Base-by-base conservation (phyloP, 345 rosid species). In the Citrus mangshanensis region DNA sequence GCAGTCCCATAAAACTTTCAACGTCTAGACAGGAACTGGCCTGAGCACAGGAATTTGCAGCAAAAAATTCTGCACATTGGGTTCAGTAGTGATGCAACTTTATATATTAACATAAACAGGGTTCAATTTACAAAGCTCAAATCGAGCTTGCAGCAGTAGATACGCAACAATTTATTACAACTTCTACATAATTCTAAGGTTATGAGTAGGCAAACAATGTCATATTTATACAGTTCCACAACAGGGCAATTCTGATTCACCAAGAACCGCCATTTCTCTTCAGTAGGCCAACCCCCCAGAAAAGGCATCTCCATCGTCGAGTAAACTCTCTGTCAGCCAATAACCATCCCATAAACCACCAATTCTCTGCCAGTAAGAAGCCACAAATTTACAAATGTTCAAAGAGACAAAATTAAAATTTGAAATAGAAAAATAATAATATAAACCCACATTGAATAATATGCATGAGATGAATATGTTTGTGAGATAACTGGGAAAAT, bases 331-430 rank as follows among this genome's bases (percentile, higher is more conserved):
- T 9, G 98, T 93, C 68, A 93, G 84, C 97, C 99, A 93, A 84
- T 93, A 95, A 63, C 98, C 99, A 82, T 95, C 99, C 97, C 97
- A 91, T 13, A 88, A 92, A 76, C 98, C 95, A 24, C 99, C 99
- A 66, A 93, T 82, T 79, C 92, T 87, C 98, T 92, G 91, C 84
- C 84, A 75, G 60, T 30, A 75, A 67, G 73, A 76, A 78, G 65
- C 71, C 75, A 76, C 42, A 40, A 58, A 38, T 60, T 60, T 25
- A 49, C 73, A 79, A 27, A 19, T 38, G 54, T 21, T 25, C n/a
- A 25, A 37, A 9, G 30, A 1, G 38, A 67, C 32, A 49, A 21
- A 21, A 38, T 54, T 35, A 5, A 58, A 24, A n/a, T 38, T 54
- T 38, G 55, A 63, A 18, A 40, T 9, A 60, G 58, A 25, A 38